Percentiles rank a stretch among this genome's conserved stretches.
Conservation (phyloP, 192 early-diverging fungal species). For the Cetraspora pellucida region DNA sequence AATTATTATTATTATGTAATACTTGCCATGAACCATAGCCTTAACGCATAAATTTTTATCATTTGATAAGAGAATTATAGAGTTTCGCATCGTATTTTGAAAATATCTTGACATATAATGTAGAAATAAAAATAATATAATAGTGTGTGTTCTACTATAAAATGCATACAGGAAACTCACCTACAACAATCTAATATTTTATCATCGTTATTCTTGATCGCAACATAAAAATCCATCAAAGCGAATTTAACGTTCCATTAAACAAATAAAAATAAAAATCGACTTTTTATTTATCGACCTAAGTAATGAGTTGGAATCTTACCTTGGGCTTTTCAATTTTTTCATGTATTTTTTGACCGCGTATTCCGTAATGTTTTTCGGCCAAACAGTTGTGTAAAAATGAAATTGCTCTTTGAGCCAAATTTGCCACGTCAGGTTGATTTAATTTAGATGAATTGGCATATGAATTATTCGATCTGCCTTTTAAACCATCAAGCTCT, state of each 20-base stretch:
- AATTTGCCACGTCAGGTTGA: constrained; percentile 36
- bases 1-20: background rate
- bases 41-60: constrained; percentile 62
- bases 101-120: constrained; percentile 39
- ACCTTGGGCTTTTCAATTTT: constrained; percentile 35
- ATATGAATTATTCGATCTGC: constrained; percentile 7
- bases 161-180: constrained; percentile 34
- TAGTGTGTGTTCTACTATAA: background rate
- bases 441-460: constrained; percentile 17
- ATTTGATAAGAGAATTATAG: constrained; percentile 55
- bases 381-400: constrained; percentile 51
- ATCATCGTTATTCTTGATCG: constrained; percentile 51
- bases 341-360: constrained; percentile 58
- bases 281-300: too few species aligned
- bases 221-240: background rate
- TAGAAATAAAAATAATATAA: background rate
- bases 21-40: constrained; percentile 52
- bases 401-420: constrained; percentile 52
- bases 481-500: constrained; percentile 61
- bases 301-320: background rate
- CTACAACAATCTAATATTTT: constrained; percentile 61
- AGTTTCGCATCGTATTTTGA: constrained; percentile 10
- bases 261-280: background rate
- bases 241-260: background rate
- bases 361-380: constrained; percentile 37